phyloP scores from a whole-genome alignment of 345 rosid genomes.

The Aethionema arabicum region DNA sequence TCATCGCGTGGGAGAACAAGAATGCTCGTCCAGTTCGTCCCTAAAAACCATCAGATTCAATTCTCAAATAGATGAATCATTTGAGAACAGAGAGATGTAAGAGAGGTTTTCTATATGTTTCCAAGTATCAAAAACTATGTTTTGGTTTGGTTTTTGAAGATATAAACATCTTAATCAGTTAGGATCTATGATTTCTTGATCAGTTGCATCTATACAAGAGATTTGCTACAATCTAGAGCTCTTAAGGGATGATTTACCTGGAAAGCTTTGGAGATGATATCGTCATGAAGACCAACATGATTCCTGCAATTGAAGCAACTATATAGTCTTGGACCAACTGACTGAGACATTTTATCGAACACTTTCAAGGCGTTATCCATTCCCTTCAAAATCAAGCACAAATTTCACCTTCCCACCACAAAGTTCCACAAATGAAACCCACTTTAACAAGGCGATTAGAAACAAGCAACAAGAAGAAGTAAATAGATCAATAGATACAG shows the following conservation, averaged over 20 bases:
- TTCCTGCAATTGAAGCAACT: slow-evolving; percentile 67
- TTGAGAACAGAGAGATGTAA: too few species aligned
- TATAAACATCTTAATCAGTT: too few species aligned
- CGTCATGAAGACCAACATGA: slow-evolving; percentile 64
- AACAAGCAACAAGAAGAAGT: not conserved
- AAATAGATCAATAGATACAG: not conserved
- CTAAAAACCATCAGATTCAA: too few species aligned
- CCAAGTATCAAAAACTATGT: not conserved
- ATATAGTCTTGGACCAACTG: slow-evolving; percentile 61
- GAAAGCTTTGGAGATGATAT: slow-evolving; percentile 70
- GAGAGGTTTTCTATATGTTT: not conserved
- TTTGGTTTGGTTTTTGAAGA: too few species aligned
- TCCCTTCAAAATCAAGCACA: not conserved
- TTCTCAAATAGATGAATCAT: too few species aligned
- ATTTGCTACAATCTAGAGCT: too few species aligned
- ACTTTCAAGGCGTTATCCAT: slow-evolving; percentile 1
- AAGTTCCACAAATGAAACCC: not conserved
- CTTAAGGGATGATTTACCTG: slow-evolving; percentile 45
- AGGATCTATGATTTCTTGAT: too few species aligned
- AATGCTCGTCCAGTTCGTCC: slow-evolving; percentile 40
- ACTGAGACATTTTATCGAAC: slow-evolving; percentile 46
- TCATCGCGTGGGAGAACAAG: slow-evolving; percentile 45
- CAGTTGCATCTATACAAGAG: not conserved
- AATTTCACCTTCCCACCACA: not conserved
- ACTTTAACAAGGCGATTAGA: too few species aligned